phyloP scores from a whole-genome alignment of 176 grass and related monocot species.

The Olyra latifolia region DNA sequence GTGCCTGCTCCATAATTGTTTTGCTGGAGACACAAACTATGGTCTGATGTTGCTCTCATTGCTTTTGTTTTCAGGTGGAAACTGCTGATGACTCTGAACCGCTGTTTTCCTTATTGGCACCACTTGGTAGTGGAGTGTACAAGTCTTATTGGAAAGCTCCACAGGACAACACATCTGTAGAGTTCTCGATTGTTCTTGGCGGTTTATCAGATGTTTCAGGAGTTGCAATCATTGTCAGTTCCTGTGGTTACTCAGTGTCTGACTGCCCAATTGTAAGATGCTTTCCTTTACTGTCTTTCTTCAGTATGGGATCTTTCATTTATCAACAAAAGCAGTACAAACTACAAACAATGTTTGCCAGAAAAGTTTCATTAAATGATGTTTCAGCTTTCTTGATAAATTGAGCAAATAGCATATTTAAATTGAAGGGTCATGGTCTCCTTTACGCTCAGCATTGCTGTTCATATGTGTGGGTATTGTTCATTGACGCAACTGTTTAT shows the following conservation, averaged over 20 bases:
- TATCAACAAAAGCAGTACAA: neutral
- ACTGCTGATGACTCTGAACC: slow-evolving; percentile 69
- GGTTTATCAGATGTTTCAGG: slow-evolving; percentile 91
- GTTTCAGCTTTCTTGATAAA: slow-evolving; percentile 19
- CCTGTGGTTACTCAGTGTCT: slow-evolving; percentile 80
- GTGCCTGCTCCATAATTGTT: slow-evolving; percentile 14
- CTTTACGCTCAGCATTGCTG: no score
- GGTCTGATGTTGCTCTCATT: slow-evolving; percentile 16
- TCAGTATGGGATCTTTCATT: slow-evolving; percentile 20
- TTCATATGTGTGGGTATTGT: no score
- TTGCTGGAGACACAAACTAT: slow-evolving; percentile 6
- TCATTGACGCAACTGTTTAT: no score
- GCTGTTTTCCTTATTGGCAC: slow-evolving; percentile 76
- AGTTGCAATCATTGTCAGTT: slow-evolving; percentile 83
- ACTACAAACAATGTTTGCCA: neutral
- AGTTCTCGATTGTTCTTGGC: slow-evolving; percentile 92
- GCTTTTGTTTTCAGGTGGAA: slow-evolving; percentile 62
- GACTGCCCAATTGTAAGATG: slow-evolving; percentile 89
- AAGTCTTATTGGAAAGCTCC: slow-evolving; percentile 91
- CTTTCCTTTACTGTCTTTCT: slow-evolving; percentile 5
- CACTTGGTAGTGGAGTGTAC: slow-evolving; percentile 68
- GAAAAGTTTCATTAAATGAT: neutral
- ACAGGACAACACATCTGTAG: slow-evolving; percentile 50
- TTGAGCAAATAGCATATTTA: neutral
- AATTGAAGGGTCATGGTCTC: neutral